Percentiles rank a stretch among this genome's conserved stretches.
Evolutionary conservation across 2,329 filamentous ascomycete species (phyloP).

Genomic region (Chaetomium sp.): DNA sequence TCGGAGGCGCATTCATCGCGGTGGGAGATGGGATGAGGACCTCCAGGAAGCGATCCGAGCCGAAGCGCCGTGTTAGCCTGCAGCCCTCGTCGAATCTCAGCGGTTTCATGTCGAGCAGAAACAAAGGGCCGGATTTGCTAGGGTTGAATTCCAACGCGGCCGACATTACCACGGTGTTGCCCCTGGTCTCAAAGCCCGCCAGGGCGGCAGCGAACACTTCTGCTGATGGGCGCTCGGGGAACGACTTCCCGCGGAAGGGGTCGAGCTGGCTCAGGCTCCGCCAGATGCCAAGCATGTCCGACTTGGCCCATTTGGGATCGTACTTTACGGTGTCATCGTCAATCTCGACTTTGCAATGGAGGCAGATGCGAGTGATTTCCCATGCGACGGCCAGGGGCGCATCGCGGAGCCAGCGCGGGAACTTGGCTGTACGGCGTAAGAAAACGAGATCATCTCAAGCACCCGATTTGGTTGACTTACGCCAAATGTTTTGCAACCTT

Average conservation of each 20-base stretch:
- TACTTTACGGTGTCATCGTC: slow-evolving; percentile 43
- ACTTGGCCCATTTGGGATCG: slow-evolving; percentile 42
- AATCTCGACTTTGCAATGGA: slow-evolving; percentile 49
- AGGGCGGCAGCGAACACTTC: slow-evolving; percentile 52
- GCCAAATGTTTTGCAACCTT: slow-evolving; percentile 45
- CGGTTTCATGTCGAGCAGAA: slow-evolving; percentile 51
- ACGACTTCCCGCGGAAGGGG: slow-evolving; percentile 46
- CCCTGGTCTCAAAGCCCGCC: slow-evolving; percentile 40
- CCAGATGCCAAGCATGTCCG: slow-evolving; percentile 50
- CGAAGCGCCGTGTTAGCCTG: slow-evolving; percentile 58
- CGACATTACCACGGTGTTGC: slow-evolving; percentile 48
- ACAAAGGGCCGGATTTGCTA: slow-evolving; percentile 44
- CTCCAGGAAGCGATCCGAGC: slow-evolving; percentile 61
- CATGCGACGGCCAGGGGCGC: slow-evolving; percentile 55
- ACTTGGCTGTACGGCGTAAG: slow-evolving; percentile 39
- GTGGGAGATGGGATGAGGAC: slow-evolving; percentile 52
- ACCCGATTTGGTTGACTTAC: slow-evolving; percentile 38
- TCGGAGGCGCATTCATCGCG: slow-evolving; percentile 35
- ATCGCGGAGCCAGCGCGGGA: slow-evolving; percentile 45
- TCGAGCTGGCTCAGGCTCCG: slow-evolving; percentile 44
- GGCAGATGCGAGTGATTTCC: slow-evolving; percentile 54
- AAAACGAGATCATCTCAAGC: not conserved
- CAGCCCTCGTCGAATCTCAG: slow-evolving; percentile 53
- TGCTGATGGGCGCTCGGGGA: slow-evolving; percentile 51
- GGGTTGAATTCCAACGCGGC: slow-evolving; percentile 46